Percentiles rank a stretch among this genome's conserved stretches.
phyloP scores from a whole-genome alignment of 1,284 basidiomycete species.

The Hemileia vastatrix region DNA sequence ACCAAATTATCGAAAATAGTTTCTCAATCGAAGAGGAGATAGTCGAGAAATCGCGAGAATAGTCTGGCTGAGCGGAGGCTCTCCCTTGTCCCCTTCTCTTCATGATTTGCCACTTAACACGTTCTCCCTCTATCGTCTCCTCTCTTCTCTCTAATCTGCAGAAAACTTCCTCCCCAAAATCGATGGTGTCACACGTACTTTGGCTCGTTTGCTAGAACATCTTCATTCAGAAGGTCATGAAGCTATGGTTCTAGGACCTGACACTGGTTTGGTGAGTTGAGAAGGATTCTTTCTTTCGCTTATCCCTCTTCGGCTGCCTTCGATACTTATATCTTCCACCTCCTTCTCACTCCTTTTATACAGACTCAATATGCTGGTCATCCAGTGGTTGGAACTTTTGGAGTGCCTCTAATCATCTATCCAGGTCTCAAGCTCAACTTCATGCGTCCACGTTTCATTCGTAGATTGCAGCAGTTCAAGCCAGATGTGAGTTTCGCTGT shows the following conservation, averaged over 20 bases:
- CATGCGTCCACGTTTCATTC: conserved; percentile 51
- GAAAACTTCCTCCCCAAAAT: conserved; percentile 55
- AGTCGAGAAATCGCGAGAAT: too few species aligned
- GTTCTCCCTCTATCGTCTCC: neutral
- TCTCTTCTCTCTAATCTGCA: conserved; percentile 23
- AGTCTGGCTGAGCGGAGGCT: too few species aligned
- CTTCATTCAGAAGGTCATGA: conserved; percentile 52
- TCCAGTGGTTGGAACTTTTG: conserved; percentile 52
- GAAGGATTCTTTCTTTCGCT: neutral
- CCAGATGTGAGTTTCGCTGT: conserved; percentile 51
- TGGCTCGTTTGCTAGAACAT: conserved; percentile 53
- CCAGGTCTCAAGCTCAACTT: conserved; percentile 55
- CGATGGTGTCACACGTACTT: conserved; percentile 53
- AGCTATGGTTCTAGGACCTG: conserved; percentile 52
- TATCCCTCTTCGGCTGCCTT: neutral
- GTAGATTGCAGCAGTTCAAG: conserved; percentile 47
- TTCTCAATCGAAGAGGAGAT: too few species aligned
- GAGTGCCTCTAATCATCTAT: conserved; percentile 52
- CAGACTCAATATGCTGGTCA: conserved; percentile 51
- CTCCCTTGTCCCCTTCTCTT: neutral
- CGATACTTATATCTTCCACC: neutral
- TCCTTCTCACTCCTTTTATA: neutral
- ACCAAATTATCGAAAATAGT: too few species aligned
- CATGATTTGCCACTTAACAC: neutral
- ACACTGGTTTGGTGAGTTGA: conserved; percentile 48